A percentile compares a stretch with the other conserved stretches of the same genome.
These are phyloP conservation scores for Starmerella geochares DNA, from an alignment of 805 yeast species.

Conservation along the genomic window DNA sequence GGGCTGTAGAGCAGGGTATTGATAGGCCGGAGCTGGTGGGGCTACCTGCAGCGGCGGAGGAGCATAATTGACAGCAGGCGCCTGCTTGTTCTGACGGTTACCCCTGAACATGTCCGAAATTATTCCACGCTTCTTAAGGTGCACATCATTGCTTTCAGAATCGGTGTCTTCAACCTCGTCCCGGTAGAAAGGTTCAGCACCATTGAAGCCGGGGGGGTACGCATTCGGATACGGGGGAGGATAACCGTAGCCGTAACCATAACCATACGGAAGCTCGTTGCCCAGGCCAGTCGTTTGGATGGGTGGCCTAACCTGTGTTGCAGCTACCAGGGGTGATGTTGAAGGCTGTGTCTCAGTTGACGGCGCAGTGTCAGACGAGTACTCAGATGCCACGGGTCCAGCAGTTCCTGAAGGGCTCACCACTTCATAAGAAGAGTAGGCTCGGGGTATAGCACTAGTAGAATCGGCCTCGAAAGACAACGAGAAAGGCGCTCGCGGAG, in stretches of 20 bases:
- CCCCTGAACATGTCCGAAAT: neutral
- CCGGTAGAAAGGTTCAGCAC: neutral
- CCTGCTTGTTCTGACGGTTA: neutral
- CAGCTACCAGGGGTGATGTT: neutral
- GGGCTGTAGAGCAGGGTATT: neutral
- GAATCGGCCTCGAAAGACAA: neutral
- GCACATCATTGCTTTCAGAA: neutral
- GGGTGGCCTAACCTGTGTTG: neutral
- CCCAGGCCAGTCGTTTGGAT: neutral
- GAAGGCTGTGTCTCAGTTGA: too few species aligned
- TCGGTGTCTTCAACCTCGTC: neutral
- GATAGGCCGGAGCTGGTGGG: neutral
- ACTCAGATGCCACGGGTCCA: neutral
- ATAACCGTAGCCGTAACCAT: neutral
- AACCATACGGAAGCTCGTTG: neutral
- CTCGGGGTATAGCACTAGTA: neutral
- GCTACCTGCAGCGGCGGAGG: neutral
- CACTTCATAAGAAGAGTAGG: neutral
- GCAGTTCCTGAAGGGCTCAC: neutral
- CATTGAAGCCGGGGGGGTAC: neutral
- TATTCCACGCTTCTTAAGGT: neutral
- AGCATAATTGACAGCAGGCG: neutral
- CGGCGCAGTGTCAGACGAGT: too few species aligned
- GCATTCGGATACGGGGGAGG: neutral
- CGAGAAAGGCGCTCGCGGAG: constrained; percentile 6